Conservation (phyloP, 306 rosid genomes). For the Begonia peltatifolia region DNA sequence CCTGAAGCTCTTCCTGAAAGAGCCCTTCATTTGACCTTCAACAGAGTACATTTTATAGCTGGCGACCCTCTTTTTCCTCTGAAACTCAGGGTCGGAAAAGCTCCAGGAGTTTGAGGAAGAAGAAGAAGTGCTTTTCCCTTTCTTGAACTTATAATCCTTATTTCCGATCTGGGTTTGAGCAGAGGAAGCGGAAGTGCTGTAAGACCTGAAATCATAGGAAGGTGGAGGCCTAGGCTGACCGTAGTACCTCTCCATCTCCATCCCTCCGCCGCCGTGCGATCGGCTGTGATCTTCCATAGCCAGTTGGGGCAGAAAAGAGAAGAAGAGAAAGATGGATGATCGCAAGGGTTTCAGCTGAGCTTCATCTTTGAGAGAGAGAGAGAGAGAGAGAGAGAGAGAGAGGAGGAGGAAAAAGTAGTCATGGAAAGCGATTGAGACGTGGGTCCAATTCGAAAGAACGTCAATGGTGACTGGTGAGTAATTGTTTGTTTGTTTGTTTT, state of each 20-base stretch:
- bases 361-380: not conserved
- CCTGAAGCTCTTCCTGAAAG: constrained; percentile 73
- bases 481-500: not conserved
- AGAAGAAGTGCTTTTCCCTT: constrained; percentile 44
- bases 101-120: constrained; percentile 38
- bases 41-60: constrained; percentile 79
- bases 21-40: constrained; percentile 80
- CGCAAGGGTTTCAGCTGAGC: too few species aligned
- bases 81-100: constrained; percentile 63
- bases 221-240: constrained; percentile 29
- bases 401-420: not conserved
- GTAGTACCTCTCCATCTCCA: constrained; percentile 58
- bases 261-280: constrained; percentile 36
- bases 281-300: constrained; percentile 55
- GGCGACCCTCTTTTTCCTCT: constrained; percentile 83
- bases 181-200: constrained; percentile 44
- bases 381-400: constrained; percentile 4
- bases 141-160: constrained; percentile 41
- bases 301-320: constrained; percentile 3
- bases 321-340: constrained; percentile 1
- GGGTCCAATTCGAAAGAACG: not conserved
- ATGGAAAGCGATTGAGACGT: not conserved
- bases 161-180: constrained; percentile 30
- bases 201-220: constrained; percentile 34
- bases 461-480: not conserved